phyloP scores from a whole-genome alignment of 2,329 filamentous ascomycete genomes.

The Phialophora verrucosa region DNA sequence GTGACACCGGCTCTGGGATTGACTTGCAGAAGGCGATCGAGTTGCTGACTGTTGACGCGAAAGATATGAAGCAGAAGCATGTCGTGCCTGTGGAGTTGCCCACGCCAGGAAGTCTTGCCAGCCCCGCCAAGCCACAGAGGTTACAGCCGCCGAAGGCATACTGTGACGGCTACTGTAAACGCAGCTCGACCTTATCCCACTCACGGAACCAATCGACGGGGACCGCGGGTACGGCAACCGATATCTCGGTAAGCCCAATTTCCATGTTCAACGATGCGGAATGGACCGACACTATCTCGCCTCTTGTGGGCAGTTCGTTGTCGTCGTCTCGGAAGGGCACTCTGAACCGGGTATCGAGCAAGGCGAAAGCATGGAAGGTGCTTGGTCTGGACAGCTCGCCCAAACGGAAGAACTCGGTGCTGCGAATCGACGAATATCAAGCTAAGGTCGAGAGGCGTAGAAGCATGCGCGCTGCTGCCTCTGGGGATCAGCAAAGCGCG shows the following conservation, averaged over 20 bases:
- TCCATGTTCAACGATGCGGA: conserved; percentile 24
- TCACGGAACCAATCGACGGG: conserved; percentile 28
- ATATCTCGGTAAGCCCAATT: conserved; percentile 32
- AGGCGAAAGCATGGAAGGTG: conserved; percentile 34
- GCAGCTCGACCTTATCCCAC: conserved; percentile 18
- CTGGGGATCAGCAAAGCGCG: conserved; percentile 4
- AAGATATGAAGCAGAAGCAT: conserved; percentile 44
- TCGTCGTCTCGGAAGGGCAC: conserved; percentile 13
- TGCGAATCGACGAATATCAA: conserved; percentile 36
- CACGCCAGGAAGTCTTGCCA: conserved; percentile 25
- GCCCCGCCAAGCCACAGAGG: conserved; percentile 15
- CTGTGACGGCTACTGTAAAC: conserved; percentile 37
- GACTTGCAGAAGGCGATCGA: conserved; percentile 64
- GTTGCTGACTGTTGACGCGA: conserved; percentile 52
- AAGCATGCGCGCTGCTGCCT: conserved; percentile 28
- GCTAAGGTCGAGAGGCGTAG: conserved; percentile 34
- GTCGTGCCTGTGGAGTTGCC: conserved; percentile 37
- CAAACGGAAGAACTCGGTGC: conserved; percentile 30
- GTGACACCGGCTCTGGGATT: conserved; percentile 65
- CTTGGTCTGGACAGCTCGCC: conserved; percentile 27
- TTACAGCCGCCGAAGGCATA: conserved; percentile 25
- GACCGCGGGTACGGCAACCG: conserved; percentile 23
- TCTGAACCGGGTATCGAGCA: conserved; percentile 19
- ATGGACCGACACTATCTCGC: conserved; percentile 32
- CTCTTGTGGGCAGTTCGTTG: conserved; percentile 9